Evolutionary conservation across 129 eudicot species (phyloP).

Genomic region (Oenanthe sinensis): DNA sequence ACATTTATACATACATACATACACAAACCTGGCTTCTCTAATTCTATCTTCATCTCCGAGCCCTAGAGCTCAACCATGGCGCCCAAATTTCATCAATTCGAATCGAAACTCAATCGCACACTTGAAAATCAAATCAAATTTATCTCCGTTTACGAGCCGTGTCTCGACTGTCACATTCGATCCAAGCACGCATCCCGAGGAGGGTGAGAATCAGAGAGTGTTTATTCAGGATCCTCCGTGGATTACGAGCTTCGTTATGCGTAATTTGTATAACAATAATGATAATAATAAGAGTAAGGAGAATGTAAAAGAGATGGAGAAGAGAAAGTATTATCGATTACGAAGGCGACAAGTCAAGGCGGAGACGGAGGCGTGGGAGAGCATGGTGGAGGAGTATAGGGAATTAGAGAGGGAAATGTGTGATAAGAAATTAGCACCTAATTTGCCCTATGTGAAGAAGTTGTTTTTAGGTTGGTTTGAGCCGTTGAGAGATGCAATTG

Average conservation of each 20-base stretch:
- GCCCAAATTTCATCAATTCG: constrained; percentile 21
- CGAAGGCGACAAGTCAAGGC: constrained; percentile 73
- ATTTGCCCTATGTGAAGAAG: constrained; percentile 76
- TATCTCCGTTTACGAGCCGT: neutral
- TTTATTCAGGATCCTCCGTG: constrained; percentile 81
- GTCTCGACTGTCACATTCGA: constrained; percentile 18
- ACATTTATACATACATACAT: constrained; percentile 17
- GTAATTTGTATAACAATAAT: constrained; percentile 31
- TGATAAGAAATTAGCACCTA: constrained; percentile 83
- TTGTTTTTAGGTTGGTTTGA: constrained; percentile 90
- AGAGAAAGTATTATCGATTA: constrained; percentile 48
- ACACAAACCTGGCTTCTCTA: constrained; percentile 48
- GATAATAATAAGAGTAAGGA: neutral
- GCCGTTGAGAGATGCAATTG: constrained; percentile 75
- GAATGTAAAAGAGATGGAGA: constrained; percentile 49
- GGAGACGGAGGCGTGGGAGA: constrained; percentile 96
- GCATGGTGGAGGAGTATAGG: constrained; percentile 68
- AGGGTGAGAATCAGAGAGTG: constrained; percentile 24
- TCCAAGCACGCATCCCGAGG: neutral
- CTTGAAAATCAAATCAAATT: neutral
- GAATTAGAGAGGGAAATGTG: constrained; percentile 87
- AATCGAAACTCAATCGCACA: constrained; percentile 9
- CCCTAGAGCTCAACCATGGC: constrained; percentile 66
- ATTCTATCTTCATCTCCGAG: constrained; percentile 44
- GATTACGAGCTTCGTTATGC: constrained; percentile 55